These are phyloP conservation scores for Phytophthora idaei DNA, from an alignment of 352 stramenopile genomes.

Conservation along the genomic window DNA sequence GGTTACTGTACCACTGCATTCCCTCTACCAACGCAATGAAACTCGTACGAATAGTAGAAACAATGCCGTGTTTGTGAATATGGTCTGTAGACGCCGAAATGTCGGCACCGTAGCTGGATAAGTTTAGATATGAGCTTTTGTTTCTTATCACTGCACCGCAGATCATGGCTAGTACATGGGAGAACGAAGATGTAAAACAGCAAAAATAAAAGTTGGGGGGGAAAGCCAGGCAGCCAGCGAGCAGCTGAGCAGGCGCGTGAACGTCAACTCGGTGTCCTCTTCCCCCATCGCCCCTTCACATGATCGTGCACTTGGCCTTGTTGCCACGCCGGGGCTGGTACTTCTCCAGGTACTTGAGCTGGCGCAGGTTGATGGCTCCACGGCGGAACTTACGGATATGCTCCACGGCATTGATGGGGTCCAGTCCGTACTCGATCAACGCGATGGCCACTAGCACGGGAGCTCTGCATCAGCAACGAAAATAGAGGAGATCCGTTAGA, in stretches of 20 bases:
- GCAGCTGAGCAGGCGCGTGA: conserved; percentile 4
- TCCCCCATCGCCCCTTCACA: conserved; percentile 54
- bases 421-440: conserved; percentile 96
- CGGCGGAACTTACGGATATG: conserved; percentile 95
- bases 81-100: conserved; percentile 18
- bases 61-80: conserved; percentile 39
- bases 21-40: neutral
- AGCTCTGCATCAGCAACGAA: conserved; percentile 51
- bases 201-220: conserved; percentile 37
- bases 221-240: conserved; percentile 17
- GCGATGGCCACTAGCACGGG: conserved; percentile 98
- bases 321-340: conserved; percentile 86
- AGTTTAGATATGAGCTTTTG: conserved; percentile 21
- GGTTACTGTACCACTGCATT: neutral
- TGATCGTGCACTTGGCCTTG: conserved; percentile 86
- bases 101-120: conserved; percentile 8
- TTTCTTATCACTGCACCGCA: conserved; percentile 18
- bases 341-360: conserved; percentile 97
- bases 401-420: conserved; percentile 97
- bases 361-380: conserved; percentile 97
- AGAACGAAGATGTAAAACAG: conserved; percentile 34
- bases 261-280: conserved; percentile 4
- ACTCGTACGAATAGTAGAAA: conserved; percentile 15
- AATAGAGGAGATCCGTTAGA: conserved; percentile 12
- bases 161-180: neutral